phyloP scores from a whole-genome alignment of 2,329 filamentous ascomycete species.

The Hymenoscyphus albidus region DNA sequence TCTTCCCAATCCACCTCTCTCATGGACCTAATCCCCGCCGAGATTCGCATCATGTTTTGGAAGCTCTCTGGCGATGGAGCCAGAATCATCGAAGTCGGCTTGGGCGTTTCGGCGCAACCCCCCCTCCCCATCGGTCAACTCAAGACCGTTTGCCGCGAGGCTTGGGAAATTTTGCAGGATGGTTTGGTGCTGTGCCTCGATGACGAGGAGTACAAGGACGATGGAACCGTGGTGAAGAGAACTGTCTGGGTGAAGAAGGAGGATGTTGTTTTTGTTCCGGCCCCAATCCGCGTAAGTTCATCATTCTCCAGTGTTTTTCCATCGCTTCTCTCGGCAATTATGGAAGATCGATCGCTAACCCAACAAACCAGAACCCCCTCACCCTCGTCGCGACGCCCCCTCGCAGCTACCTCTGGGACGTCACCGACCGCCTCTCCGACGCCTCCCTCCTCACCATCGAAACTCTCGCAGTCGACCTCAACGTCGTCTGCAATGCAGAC shows the following conservation, averaged over 20 bases:
- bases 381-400: not conserved
- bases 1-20: not conserved
- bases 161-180: not conserved
- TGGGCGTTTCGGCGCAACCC: not conserved
- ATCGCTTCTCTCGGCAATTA: not conserved
- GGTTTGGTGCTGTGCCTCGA: not conserved
- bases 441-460: not conserved
- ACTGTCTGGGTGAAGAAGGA: not conserved
- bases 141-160: not conserved
- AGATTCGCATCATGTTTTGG: not conserved
- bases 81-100: not conserved
- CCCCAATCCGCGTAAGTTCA: not conserved
- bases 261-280: not conserved
- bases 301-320: not conserved
- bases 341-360: not conserved
- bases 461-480: not conserved
- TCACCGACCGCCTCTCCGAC: not conserved
- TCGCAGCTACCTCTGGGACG: not conserved
- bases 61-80: not conserved
- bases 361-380: not conserved
- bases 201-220: not conserved
- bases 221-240: not conserved
- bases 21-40: not conserved
- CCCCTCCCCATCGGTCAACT: not conserved
- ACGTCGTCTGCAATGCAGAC: not conserved